phyloP scores from a whole-genome alignment of 2,329 filamentous ascomycete species.

The Exophiala bonariae region DNA sequence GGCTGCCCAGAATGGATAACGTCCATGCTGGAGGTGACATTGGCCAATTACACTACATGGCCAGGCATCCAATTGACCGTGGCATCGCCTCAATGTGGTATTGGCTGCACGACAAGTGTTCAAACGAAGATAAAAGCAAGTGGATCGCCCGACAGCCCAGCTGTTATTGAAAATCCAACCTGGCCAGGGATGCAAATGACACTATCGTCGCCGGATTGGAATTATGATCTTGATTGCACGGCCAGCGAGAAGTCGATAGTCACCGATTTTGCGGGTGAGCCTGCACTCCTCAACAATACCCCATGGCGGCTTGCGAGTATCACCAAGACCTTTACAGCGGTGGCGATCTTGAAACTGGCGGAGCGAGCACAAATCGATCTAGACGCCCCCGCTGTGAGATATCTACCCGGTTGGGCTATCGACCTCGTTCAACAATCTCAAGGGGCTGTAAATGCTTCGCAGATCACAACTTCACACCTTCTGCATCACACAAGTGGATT shows the following conservation, averaged over 20 bases:
- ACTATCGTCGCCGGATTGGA: slow-evolving; percentile 9
- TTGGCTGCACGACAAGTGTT: not conserved
- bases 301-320: slow-evolving; percentile 15
- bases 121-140: not conserved
- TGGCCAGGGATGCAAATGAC: slow-evolving; percentile 10
- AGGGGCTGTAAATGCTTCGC: slow-evolving; percentile 6
- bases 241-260: slow-evolving; percentile 7
- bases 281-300: slow-evolving; percentile 8
- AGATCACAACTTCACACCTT: slow-evolving; percentile 10
- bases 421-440: slow-evolving; percentile 7
- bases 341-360: slow-evolving; percentile 7
- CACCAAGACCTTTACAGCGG: slow-evolving; percentile 14
- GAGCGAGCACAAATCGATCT: slow-evolving; percentile 10
- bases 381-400: slow-evolving; percentile 9
- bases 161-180: not conserved
- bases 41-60: slow-evolving; percentile 5
- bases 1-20: slow-evolving; percentile 12
- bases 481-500: slow-evolving; percentile 14
- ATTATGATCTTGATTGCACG: slow-evolving; percentile 8
- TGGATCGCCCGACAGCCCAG: too few relatives aligned
- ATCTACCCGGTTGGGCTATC: slow-evolving; percentile 11
- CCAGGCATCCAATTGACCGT: not conserved
- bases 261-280: slow-evolving; percentile 6
- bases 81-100: not conserved
- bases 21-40: slow-evolving; percentile 4